Percentiles rank a stretch among this genome's conserved stretches.
Conservation (phyloP, 805 yeast species). For the Wickerhamiella brachini region DNA sequence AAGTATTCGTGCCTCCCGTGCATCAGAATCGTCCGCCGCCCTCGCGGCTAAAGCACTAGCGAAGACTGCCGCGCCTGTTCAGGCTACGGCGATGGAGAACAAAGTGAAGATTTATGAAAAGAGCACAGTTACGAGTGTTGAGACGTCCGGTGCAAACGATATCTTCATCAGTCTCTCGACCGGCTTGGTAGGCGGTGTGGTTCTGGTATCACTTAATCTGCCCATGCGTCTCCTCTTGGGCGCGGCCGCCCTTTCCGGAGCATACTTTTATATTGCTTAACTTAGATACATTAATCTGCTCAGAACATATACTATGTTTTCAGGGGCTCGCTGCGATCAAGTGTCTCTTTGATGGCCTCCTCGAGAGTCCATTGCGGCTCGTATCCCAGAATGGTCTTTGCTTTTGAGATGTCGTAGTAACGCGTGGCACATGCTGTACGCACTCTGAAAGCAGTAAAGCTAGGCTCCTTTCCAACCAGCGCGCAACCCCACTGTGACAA, state of each 20-base stretch:
- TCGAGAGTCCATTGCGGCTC: constrained; percentile 64
- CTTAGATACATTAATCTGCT: not conserved
- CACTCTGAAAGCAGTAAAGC: constrained; percentile 92
- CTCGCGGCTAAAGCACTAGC: not conserved
- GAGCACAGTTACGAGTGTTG: not conserved
- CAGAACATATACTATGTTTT: not conserved
- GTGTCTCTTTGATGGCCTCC: constrained; percentile 35
- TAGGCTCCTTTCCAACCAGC: constrained; percentile 69
- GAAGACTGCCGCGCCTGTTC: not conserved
- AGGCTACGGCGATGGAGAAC: not conserved
- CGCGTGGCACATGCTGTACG: constrained; percentile 84
- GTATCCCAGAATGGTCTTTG: constrained; percentile 65
- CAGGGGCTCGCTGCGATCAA: constrained; percentile 2
- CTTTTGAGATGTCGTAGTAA: constrained; percentile 84
- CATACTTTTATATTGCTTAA: not conserved
- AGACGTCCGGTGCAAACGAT: not conserved
- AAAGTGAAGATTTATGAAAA: not conserved
- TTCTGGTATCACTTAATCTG: not conserved
- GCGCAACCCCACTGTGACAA: constrained; percentile 62
- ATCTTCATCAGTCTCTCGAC: not conserved
- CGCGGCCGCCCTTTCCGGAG: not conserved
- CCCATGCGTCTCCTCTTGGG: not conserved
- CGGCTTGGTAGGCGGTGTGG: not conserved
- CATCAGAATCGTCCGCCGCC: constrained; percentile 4
- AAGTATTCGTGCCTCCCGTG: constrained; percentile 12